These are phyloP conservation scores for Capronia epimyces DNA, from an alignment of 2,329 filamentous ascomycete species.

Conservation along the genomic window DNA sequence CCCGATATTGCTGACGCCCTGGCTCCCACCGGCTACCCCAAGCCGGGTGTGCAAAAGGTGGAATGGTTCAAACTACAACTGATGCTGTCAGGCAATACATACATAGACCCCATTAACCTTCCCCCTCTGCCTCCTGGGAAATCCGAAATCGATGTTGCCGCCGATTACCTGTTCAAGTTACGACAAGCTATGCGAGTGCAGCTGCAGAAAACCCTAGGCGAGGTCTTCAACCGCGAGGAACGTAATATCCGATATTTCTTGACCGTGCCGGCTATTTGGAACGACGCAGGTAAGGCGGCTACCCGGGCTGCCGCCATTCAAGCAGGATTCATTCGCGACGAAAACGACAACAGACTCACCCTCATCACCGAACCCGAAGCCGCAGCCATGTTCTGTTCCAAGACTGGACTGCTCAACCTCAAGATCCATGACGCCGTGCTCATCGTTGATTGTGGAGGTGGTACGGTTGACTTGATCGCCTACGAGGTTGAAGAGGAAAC, in stretches of 20 bases:
- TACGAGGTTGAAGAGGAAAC: constrained; percentile 98
- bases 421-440: constrained; percentile 98
- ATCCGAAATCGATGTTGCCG: constrained; percentile 98
- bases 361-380: constrained; percentile 95
- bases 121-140: constrained; percentile 95
- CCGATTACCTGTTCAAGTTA: constrained; percentile 97
- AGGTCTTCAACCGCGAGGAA: constrained; percentile 97
- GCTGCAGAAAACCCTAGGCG: constrained; percentile 90
- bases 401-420: constrained; percentile 89
- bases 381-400: constrained; percentile 94
- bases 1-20: constrained; percentile 96
- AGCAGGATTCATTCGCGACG: constrained; percentile 90
- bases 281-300: constrained; percentile 95
- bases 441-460: constrained; percentile 96
- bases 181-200: constrained; percentile 95
- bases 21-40: constrained; percentile 93
- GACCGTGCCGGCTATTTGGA: constrained; percentile 99
- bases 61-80: constrained; percentile 99
- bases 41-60: constrained; percentile 95
- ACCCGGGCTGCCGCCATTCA: constrained; percentile 94
- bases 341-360: constrained; percentile 94
- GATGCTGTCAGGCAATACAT: constrained; percentile 97
- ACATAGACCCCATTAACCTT: constrained; percentile 98
- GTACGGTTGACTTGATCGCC: constrained; percentile 96
- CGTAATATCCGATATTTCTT: constrained; percentile 96